phyloP scores from a whole-genome alignment of 257 asterid species.

The Gynochthodes officinalis region DNA sequence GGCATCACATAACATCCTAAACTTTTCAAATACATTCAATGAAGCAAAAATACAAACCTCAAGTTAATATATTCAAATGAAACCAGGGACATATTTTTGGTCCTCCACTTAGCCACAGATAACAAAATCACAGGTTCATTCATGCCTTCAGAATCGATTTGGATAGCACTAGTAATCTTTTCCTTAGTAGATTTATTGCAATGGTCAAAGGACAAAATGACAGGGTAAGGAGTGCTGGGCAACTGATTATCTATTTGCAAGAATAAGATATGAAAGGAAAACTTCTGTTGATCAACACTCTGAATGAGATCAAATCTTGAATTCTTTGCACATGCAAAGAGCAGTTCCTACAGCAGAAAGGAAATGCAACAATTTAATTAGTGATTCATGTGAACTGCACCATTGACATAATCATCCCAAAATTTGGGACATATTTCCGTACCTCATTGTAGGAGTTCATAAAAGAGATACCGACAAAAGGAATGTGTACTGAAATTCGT shows the following conservation, averaged over 20 bases:
- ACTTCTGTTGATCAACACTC: constrained; percentile 77
- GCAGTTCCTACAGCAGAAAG: constrained; percentile 67
- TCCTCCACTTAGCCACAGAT: constrained; percentile 88
- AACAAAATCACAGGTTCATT: constrained; percentile 73
- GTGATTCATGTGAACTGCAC: neutral
- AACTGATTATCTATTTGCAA: constrained; percentile 94
- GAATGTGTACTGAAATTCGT: constrained; percentile 61
- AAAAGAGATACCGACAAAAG: constrained; percentile 84
- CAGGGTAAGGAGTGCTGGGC: constrained; percentile 74
- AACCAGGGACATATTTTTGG: constrained; percentile 58
- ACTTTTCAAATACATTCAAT: neutral
- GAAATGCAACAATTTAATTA: constrained; percentile 16
- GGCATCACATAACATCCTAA: constrained; percentile 2
- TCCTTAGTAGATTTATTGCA: constrained; percentile 47
- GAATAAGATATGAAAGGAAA: constrained; percentile 61
- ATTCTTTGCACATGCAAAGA: constrained; percentile 79
- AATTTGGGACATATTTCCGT: constrained; percentile 11
- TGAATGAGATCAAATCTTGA: constrained; percentile 56
- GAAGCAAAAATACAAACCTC: constrained; percentile 48
- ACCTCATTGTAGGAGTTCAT: constrained; percentile 91
- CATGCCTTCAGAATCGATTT: constrained; percentile 38
- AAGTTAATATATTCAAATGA: constrained; percentile 75
- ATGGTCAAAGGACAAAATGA: constrained; percentile 70
- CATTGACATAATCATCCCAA: neutral
- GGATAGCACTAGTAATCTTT: constrained; percentile 41